Evolutionary conservation across 108 stramenopile species (phyloP).

Genomic region (Stephanodiscus minutulus): DNA sequence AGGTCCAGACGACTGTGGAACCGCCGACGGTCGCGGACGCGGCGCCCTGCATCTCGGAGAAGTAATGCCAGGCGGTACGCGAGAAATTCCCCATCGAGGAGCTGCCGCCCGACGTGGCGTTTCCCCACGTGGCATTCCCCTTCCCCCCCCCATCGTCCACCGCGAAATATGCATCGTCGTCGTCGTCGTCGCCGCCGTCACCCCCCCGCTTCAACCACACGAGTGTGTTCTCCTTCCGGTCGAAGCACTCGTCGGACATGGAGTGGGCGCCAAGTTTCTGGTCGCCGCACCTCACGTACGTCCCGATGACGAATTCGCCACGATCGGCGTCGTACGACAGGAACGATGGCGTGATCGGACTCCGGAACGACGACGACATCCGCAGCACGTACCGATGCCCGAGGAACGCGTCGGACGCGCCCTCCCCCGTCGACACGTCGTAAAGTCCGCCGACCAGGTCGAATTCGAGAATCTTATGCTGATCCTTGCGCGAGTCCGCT

Average conservation of each 20-base stretch:
- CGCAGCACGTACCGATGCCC: conserved; percentile 24
- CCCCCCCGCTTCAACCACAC: conserved; percentile 15
- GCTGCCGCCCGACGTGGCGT: background rate
- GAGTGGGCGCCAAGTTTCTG: conserved; percentile 13
- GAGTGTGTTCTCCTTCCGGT: conserved; percentile 8
- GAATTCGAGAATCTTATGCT: conserved; percentile 18
- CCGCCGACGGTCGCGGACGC: conserved; percentile 7
- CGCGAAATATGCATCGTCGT: too few relatives aligned
- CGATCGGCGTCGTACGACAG: conserved; percentile 24
- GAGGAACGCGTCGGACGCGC: background rate
- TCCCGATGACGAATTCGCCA: conserved; percentile 27
- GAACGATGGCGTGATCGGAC: conserved; percentile 30
- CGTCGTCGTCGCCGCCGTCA: too few relatives aligned
- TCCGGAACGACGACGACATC: conserved; percentile 24
- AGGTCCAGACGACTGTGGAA: conserved; percentile 1
- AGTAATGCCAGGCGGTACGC: conserved; percentile 20
- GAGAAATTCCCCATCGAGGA: background rate
- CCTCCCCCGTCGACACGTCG: conserved; percentile 2
- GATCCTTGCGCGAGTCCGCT: conserved; percentile 23
- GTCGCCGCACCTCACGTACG: conserved; percentile 18
- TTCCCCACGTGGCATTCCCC: background rate
- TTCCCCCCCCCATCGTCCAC: conserved; percentile 4
- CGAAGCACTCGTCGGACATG: conserved; percentile 21
- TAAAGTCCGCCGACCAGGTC: conserved; percentile 17
- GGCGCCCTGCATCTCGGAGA: conserved; percentile 42